Base-by-base conservation (phyloP, 2,329 filamentous ascomycete genomes). In the Neospermospora avenae region DNA sequence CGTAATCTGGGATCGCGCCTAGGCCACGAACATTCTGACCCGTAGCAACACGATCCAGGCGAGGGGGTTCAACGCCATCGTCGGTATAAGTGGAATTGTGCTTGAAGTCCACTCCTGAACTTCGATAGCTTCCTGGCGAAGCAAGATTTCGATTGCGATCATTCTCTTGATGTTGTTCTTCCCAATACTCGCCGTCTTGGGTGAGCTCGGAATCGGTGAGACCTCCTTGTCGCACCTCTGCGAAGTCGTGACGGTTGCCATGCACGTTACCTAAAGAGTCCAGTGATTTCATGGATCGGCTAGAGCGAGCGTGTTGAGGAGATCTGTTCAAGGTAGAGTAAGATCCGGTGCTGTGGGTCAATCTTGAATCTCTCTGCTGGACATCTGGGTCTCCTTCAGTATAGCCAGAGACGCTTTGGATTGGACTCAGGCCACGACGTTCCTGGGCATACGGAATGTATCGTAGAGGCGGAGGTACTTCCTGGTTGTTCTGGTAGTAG, bases 331-430 rank as follows among this genome's bases (percentile, higher is more conserved):
- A 79, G 0, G 88, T 89, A 1, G 87, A 86, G 28, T 86, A 77
- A 1, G 81, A 84, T n/a, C 80, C 82, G 20, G 77, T 73, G 62
- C 76, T 77, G n/a, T 72, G 80, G 46, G 81, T 81, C 34, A 82
- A 76, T 59, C 79, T 76, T 1, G 85, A 84, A 60, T 87, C 81
- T 52, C 83, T 83, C 68, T 82, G 83, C 31, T 76, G 75, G 35
- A 80, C 80, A 28, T 77, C 76, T 63, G 80, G 86, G 56, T 85
- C 85, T 49, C 85, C 84, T 68, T 92, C 86, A 3, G 85, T 88
- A 69, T 92, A 93, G 63, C 93, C 95, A 11, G 91, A 93, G 16
- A 96, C 90, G 69, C 93, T 97, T 67, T 95, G 93, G 61, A 96
- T 93, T 0, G 93, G 93, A 71, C 93, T 97, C 52, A 96, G 76